phyloP scores from a whole-genome alignment of 2,329 filamentous ascomycete species.

The Sporothrix pallida region DNA sequence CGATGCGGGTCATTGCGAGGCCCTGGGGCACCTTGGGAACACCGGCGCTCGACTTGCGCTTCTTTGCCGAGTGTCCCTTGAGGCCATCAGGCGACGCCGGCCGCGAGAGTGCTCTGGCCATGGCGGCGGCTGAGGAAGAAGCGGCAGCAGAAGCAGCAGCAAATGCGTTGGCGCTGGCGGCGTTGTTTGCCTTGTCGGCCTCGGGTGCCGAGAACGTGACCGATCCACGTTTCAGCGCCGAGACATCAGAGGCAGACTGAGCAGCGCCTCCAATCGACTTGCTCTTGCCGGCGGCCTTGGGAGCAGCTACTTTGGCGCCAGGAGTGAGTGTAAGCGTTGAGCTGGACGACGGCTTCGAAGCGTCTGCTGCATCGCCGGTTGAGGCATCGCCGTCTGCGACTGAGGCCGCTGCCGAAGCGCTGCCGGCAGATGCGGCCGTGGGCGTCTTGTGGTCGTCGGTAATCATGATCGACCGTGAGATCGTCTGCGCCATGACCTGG shows the following conservation, averaged over 20 bases:
- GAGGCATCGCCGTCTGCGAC: slow-evolving; percentile 33
- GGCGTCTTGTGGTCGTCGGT: slow-evolving; percentile 96
- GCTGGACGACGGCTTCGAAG: slow-evolving; percentile 24
- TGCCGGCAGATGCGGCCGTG: slow-evolving; percentile 37
- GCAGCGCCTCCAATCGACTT: slow-evolving; percentile 53
- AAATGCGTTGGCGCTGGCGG: not conserved
- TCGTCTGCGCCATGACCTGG: slow-evolving; percentile 79
- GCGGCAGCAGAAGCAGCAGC: slow-evolving; percentile 32
- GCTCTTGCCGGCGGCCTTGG: slow-evolving; percentile 42
- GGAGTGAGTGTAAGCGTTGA: slow-evolving; percentile 24
- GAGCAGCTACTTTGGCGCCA: slow-evolving; percentile 44
- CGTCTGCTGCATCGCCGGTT: slow-evolving; percentile 30
- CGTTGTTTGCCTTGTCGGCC: not conserved
- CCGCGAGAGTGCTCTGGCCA: slow-evolving; percentile 68
- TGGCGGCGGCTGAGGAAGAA: slow-evolving; percentile 40
- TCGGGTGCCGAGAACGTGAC: slow-evolving; percentile 40
- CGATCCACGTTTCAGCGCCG: slow-evolving; percentile 61
- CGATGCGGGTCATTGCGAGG: slow-evolving; percentile 81
- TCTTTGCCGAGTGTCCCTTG: slow-evolving; percentile 73
- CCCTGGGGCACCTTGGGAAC: slow-evolving; percentile 72
- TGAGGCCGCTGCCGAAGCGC: slow-evolving; percentile 30
- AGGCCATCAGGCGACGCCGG: slow-evolving; percentile 73
- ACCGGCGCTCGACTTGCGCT: slow-evolving; percentile 74
- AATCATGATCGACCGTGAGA: slow-evolving; percentile 91
- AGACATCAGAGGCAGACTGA: slow-evolving; percentile 68